Base-by-base conservation (phyloP, 1,139 yeast species). In the Suhomyces bribrorum region DNA sequence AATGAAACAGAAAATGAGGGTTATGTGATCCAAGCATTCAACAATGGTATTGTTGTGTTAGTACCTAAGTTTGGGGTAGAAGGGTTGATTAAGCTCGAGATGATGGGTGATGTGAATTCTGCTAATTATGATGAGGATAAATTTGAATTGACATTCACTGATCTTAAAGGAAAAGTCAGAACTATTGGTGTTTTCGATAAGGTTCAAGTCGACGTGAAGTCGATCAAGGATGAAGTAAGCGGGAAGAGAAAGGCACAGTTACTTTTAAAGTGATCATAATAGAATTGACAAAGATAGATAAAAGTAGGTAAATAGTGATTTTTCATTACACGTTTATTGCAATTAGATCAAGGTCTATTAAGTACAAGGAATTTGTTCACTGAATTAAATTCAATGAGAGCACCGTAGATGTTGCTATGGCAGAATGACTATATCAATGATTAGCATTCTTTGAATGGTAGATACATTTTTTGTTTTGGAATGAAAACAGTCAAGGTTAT, bases 41-140 rank as follows among this genome's bases (percentile, higher is more conserved):
- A 88, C 48, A 94, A 94, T 59, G 99, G 98, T 63, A 79, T 94
- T 46, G 97, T 90, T 25, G 95, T 92, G 5, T 68, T 92, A 37
- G 97, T 94, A 17, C 97, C 98, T n/a, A 86, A 86, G 59, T 90
- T 88, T 65, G 98, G 98, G 39, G 90, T 94, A 38, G 99, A 94
- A 66, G 94, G 97, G 40, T 70, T 92, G 54, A 88, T 94, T 48
- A 86, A 86, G 58, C 61, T 88, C 45, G 95, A 88, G 47, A 81
- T 79, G 50, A 62, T 92, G 50, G 82, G 84, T 14, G 86, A 86
- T 45, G 79, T 73, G 15, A 73, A 74, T 44, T 63, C 79, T 30
- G 89, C 90, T 2, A 66, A 68, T 28, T 88, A 81, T 56, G 83
- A 85, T 48, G 97, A 90, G 60, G 92, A 86, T 24, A 77, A 77